phyloP scores from a whole-genome alignment of 345 rosid genomes.

The Eucalyptus decipiens region DNA sequence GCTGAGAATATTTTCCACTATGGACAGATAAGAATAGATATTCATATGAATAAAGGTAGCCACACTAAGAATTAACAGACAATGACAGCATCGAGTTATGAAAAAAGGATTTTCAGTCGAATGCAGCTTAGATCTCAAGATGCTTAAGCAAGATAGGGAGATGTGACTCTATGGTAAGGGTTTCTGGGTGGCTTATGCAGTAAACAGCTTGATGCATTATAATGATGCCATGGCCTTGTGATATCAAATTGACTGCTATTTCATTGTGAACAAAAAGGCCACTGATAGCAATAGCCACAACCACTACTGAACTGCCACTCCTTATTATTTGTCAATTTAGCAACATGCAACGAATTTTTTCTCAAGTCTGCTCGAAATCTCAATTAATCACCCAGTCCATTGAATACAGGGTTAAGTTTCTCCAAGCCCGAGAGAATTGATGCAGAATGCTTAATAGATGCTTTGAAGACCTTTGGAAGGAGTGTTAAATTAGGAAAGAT shows the following conservation, averaged over 20 bases:
- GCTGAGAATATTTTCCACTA: neutral
- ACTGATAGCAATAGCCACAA: neutral
- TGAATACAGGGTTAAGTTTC: neutral
- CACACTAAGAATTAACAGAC: neutral
- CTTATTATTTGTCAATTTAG: neutral
- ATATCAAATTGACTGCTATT: neutral
- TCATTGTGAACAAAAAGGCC: neutral
- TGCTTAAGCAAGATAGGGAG: neutral
- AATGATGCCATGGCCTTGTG: neutral
- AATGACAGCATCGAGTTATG: neutral
- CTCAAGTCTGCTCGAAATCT: neutral
- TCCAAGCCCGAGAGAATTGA: neutral
- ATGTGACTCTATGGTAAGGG: neutral
- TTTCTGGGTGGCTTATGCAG: neutral
- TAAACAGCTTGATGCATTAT: neutral
- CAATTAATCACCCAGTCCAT: neutral
- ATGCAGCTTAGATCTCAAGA: neutral
- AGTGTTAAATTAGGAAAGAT: neutral
- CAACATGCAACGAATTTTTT: neutral
- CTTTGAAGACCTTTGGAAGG: neutral
- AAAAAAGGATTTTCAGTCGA: neutral
- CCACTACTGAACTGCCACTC: neutral
- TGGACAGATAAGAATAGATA: neutral
- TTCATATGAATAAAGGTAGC: neutral
- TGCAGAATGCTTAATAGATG: neutral